Base-by-base conservation (phyloP, 179 eudicot genomes). In the Patellifolia procumbens region DNA sequence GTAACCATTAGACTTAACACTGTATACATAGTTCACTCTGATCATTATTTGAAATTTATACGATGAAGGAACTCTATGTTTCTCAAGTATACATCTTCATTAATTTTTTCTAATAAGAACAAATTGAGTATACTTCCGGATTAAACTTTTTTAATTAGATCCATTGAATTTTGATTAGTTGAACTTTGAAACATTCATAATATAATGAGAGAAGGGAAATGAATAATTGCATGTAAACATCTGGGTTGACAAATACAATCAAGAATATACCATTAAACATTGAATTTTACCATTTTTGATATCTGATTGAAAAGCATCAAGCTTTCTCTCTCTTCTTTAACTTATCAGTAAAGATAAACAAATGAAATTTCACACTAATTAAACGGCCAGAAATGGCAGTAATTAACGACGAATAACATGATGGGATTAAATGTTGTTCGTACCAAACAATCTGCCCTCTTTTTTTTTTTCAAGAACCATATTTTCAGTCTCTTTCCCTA, bases 371-470 rank as follows among this genome's bases (percentile, higher is more conserved):
- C 28, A 68, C 37, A 9, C 7, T 5, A 67, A 16, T n/a, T 2
- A n/a, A 7, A 24, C 9, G 48, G 26, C 28, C 11, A 2, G 58
- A 53, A 8, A 43, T 31, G 68, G 49, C 28, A 49, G 53, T 46
- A 32, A 56, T 53, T 9, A n/a, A 56, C 79, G 39, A 70, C 74
- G 53, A 74, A 79, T 32, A 74, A 67, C 68, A 73, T 56, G 62
- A 43, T 45, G 43, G 56, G 32, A 19, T 31, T 2, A 8, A 71
- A 13, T 70, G 80, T 77, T 70, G 53, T 32, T 78, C 35, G 70
- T 62, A 51, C 63, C 62, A 78, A 72, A 37, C 72, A 78, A 77
- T 22, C 69, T 77, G 63, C 0, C n/a, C n/a, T n/a, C n/a, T n/a
- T n/a, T n/a, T n/a, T n/a, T n/a, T n/a, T n/a, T n/a, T n/a, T n/a